These are phyloP conservation scores for Phialophora verrucosa DNA, from an alignment of 2,329 filamentous ascomycete genomes.

Conservation along the genomic window DNA sequence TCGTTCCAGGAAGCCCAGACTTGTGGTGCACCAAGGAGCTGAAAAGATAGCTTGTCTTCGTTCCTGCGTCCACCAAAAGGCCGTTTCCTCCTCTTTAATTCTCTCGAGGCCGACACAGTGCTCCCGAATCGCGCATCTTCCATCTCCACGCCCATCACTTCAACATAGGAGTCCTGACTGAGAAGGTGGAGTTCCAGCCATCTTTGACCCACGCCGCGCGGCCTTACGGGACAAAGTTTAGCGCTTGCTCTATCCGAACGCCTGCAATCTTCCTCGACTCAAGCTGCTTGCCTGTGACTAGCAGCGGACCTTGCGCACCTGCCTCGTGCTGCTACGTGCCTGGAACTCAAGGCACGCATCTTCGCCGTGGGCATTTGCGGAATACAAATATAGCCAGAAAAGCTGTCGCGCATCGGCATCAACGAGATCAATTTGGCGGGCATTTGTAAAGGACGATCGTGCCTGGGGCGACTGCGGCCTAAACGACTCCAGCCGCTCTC, in stretches of 20 bases:
- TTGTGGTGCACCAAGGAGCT: slow-evolving; percentile 7
- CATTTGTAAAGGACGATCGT: neutral
- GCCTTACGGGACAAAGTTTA: slow-evolving; percentile 23
- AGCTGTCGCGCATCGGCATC: neutral
- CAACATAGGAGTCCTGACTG: neutral
- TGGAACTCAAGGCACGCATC: neutral
- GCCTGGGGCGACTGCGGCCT: neutral
- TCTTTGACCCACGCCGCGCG: neutral
- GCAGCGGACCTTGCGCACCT: neutral
- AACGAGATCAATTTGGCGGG: neutral
- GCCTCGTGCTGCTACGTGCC: neutral
- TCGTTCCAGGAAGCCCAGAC: slow-evolving; percentile 12
- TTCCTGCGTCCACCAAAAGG: neutral
- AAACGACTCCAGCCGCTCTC: neutral
- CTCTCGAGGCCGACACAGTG: neutral
- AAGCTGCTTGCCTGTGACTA: slow-evolving; percentile 12
- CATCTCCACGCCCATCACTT: neutral
- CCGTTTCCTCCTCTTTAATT: neutral
- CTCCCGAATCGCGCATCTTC: neutral
- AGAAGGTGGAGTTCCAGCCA: neutral
- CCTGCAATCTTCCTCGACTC: slow-evolving; percentile 21
- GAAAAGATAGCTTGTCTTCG: slow-evolving; percentile 11
- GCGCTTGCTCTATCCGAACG: slow-evolving; percentile 14
- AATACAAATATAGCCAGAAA: neutral
- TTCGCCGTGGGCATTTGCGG: neutral